phyloP scores from a whole-genome alignment of 129 eudicot species.

The Centella asiatica region DNA sequence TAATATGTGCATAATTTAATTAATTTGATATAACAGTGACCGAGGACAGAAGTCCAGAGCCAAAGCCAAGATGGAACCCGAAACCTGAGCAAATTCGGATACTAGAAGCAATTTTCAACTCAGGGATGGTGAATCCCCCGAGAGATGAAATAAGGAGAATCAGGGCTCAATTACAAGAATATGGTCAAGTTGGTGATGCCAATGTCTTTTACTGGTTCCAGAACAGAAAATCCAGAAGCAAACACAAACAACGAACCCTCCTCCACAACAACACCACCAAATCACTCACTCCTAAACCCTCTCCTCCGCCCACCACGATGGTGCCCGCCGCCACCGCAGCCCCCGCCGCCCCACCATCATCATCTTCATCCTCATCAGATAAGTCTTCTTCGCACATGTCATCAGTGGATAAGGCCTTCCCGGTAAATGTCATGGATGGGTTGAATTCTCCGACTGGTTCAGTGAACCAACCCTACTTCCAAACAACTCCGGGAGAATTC shows the following conservation, averaged over 20 bases:
- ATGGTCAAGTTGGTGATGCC: conserved; percentile 96
- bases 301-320: conserved; percentile 24
- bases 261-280: conserved; percentile 22
- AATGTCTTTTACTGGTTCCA: conserved; percentile 98
- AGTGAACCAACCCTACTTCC: conserved; percentile 49
- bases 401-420: conserved; percentile 14
- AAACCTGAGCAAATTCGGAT: conserved; percentile 90
- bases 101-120: conserved; percentile 83
- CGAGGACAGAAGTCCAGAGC: conserved; percentile 85
- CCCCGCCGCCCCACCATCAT: conserved; percentile 21
- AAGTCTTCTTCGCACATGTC: conserved; percentile 55
- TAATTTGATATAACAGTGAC: conserved; percentile 11
- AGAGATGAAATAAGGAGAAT: conserved; percentile 79
- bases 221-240: conserved; percentile 85
- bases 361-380: conserved; percentile 67
- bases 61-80: conserved; percentile 98
- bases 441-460: conserved; percentile 65
- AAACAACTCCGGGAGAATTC: conserved; percentile 24
- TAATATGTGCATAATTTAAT: background rate
- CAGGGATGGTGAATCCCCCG: conserved; percentile 93
- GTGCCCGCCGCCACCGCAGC: too few species aligned
- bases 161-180: conserved; percentile 70
- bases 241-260: conserved; percentile 58
- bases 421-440: conserved; percentile 23
- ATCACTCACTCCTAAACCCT: conserved; percentile 15